phyloP scores from a whole-genome alignment of 176 grass and related monocot species.

The Carex pumila region DNA sequence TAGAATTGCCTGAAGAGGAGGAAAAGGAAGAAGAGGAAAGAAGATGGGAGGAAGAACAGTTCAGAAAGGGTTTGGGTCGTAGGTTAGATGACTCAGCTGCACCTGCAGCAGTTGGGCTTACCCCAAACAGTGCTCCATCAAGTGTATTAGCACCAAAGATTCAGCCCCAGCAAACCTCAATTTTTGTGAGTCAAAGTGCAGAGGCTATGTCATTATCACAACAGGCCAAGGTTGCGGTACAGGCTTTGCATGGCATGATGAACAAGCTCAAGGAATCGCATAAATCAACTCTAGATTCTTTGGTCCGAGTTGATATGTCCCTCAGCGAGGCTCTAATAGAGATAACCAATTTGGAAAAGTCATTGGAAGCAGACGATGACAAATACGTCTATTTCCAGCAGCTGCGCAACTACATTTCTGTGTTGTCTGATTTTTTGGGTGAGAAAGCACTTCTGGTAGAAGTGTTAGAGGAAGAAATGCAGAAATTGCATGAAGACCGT shows the following conservation, averaged over 20 bases:
- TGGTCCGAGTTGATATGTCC: constrained; percentile 58
- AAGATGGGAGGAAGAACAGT: constrained; percentile 95
- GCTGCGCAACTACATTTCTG: constrained; percentile 76
- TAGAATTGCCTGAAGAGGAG: constrained; percentile 31
- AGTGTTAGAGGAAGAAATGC: constrained; percentile 86
- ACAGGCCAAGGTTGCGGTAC: constrained; percentile 69
- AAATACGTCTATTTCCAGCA: constrained; percentile 92
- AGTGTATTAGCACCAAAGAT: constrained; percentile 14
- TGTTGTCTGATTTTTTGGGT: constrained; percentile 87
- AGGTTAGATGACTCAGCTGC: constrained; percentile 52
- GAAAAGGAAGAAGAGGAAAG: constrained; percentile 83
- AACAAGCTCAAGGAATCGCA: constrained; percentile 71
- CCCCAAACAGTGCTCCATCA: constrained; percentile 21
- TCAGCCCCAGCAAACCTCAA: constrained; percentile 42
- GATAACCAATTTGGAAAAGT: constrained; percentile 56
- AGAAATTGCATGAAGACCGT: constrained; percentile 70
- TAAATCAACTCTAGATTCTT: constrained; percentile 49
- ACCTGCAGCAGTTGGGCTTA: constrained; percentile 24
- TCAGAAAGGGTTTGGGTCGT: constrained; percentile 73
- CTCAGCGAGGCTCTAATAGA: constrained; percentile 80
- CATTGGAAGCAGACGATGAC: constrained; percentile 57
- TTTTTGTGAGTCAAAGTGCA: constrained; percentile 39
- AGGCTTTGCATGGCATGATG: constrained; percentile 69
- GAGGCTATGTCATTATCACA: constrained; percentile 78
- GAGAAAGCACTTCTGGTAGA: constrained; percentile 91